These are phyloP conservation scores for Trichoderma arundinaceum DNA, from an alignment of 2,329 filamentous ascomycete genomes.

Conservation along the genomic window DNA sequence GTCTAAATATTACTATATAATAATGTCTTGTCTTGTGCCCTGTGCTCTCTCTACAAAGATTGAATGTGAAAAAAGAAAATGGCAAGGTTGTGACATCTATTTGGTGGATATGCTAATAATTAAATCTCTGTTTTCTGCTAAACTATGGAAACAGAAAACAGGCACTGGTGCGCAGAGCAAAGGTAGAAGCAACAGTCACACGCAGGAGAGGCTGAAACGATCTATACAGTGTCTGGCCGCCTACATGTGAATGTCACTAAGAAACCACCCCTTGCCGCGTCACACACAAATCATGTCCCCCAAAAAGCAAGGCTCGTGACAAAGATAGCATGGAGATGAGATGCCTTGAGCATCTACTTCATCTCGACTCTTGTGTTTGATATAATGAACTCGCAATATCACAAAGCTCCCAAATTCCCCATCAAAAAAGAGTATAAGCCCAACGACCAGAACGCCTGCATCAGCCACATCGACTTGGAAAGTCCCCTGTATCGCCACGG, in stretches of 20 bases:
- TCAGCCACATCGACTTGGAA: constrained; percentile 38
- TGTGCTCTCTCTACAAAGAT: neutral
- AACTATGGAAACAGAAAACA: constrained; percentile 7
- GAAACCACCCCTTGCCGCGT: neutral
- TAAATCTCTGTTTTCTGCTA: constrained; percentile 2
- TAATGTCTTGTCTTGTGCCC: neutral
- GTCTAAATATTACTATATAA: constrained; percentile 3
- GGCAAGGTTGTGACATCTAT: constrained; percentile 6
- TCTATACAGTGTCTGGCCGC: constrained; percentile 9
- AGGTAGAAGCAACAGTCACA: neutral
- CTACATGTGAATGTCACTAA: neutral
- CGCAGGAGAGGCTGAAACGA: neutral
- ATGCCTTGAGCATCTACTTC: constrained; percentile 15
- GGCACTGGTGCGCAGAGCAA: constrained; percentile 7
- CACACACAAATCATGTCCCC: constrained; percentile 13
- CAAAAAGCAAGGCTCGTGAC: constrained; percentile 7
- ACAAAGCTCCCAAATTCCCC: constrained; percentile 40
- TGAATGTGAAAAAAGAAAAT: neutral
- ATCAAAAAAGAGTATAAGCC: constrained; percentile 38
- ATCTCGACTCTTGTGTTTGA: constrained; percentile 17
- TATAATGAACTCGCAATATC: constrained; percentile 33
- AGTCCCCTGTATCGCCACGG: constrained; percentile 10
- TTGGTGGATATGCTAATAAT: constrained; percentile 13
- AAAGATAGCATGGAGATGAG: constrained; percentile 5
- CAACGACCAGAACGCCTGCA: constrained; percentile 47